phyloP scores from a whole-genome alignment of 2,329 filamentous ascomycete genomes.

The Talaromyces sp. region DNA sequence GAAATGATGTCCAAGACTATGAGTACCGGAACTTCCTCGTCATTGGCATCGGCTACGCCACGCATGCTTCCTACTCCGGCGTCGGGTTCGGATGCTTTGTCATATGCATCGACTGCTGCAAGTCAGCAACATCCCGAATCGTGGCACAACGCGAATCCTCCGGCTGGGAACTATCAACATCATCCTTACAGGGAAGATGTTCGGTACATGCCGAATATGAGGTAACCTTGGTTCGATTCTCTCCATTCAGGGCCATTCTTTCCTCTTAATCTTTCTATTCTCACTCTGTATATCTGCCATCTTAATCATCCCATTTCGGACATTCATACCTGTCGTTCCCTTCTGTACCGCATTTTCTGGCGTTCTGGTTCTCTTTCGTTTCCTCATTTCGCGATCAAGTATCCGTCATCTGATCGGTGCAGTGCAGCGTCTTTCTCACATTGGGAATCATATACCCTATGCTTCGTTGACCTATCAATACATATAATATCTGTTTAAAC shows the following conservation, averaged over 20 bases:
- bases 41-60: neutral
- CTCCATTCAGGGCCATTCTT: neutral
- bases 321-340: neutral
- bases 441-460: neutral
- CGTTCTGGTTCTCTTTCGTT: neutral
- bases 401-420: neutral
- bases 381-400: neutral
- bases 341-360: slow-evolving; percentile 8
- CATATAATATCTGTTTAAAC: neutral
- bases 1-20: slow-evolving; percentile 8
- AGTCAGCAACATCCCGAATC: slow-evolving; percentile 10
- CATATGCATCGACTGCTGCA: slow-evolving; percentile 10
- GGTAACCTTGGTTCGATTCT: neutral
- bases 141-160: neutral
- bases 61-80: slow-evolving; percentile 9
- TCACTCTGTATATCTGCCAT: neutral
- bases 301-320: neutral
- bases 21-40: slow-evolving; percentile 6
- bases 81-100: neutral
- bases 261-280: neutral
- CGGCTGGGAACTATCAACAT: slow-evolving; percentile 9
- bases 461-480: neutral
- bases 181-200: slow-evolving; percentile 9
- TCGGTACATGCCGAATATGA: slow-evolving; percentile 2
- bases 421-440: neutral